Evolutionary conservation across 768 basidiomycete genomes (phyloP).

Genomic region (Rubroboletus satanas): DNA sequence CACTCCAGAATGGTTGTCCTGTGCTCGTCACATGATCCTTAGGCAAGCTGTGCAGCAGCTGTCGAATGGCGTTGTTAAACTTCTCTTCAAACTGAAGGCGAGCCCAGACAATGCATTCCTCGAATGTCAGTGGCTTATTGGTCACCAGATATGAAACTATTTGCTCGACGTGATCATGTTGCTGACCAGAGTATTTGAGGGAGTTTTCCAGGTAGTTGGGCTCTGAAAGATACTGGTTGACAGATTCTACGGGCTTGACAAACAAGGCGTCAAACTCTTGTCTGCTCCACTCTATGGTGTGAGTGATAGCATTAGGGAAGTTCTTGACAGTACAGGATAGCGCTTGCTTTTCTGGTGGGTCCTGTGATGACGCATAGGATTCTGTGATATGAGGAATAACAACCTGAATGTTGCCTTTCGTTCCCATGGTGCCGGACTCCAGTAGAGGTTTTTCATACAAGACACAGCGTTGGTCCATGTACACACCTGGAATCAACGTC

Average conservation of each 20-base stretch:
- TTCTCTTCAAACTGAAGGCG: constrained; percentile 91
- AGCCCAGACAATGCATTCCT: constrained; percentile 98
- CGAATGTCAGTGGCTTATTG: constrained; percentile 90
- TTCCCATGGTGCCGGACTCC: constrained; percentile 97
- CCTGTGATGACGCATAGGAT: constrained; percentile 96
- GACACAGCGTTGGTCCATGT: constrained; percentile 98
- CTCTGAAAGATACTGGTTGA: constrained; percentile 95
- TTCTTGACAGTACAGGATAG: constrained; percentile 98
- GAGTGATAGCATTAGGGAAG: constrained; percentile 96
- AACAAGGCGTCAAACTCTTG: constrained; percentile 90
- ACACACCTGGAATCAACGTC: constrained; percentile 57
- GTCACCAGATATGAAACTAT: constrained; percentile 87
- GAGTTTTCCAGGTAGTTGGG: constrained; percentile 91
- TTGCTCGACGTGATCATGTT: constrained; percentile 84
- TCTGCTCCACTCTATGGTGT: constrained; percentile 98
- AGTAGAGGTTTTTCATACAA: constrained; percentile 94
- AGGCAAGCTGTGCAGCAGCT: constrained; percentile 89
- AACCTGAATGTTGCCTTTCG: constrained; percentile 97
- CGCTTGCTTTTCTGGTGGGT: constrained; percentile 96
- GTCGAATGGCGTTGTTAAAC: constrained; percentile 90
- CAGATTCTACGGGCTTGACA: constrained; percentile 89
- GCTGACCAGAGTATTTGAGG: constrained; percentile 88
- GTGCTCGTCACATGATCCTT: constrained; percentile 89
- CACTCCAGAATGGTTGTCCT: constrained; percentile 98
- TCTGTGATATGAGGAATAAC: constrained; percentile 92